These are phyloP conservation scores for Globisporangium carolinianum DNA, from an alignment of 352 stramenopile genomes.

Conservation along the genomic window DNA sequence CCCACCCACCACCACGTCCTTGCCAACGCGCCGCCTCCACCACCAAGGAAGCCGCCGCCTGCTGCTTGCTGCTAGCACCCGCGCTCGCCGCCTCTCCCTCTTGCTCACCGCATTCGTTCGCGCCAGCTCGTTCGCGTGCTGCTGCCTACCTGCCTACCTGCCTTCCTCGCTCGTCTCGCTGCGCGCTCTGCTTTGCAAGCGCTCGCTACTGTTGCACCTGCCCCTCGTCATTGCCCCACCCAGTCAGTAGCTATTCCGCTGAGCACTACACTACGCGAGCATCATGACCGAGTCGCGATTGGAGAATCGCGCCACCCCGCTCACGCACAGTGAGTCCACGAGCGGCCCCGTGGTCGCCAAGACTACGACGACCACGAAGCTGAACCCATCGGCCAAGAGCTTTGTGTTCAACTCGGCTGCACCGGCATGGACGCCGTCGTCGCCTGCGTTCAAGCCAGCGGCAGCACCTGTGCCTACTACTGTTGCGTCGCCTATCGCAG, in stretches of 20 bases:
- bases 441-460: constrained; percentile 28
- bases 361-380: constrained; percentile 27
- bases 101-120: too few relatives aligned
- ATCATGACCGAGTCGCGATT: constrained; percentile 16
- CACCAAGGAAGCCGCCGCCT: too few relatives aligned
- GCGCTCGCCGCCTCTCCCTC: too few relatives aligned
- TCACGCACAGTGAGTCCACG: constrained; percentile 6
- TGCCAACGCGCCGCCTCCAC: too few relatives aligned
- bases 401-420: constrained; percentile 63
- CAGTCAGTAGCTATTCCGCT: constrained; percentile 14
- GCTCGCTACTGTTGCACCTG: too few relatives aligned
- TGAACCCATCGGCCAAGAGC: constrained; percentile 48
- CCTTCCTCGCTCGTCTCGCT: too few relatives aligned
- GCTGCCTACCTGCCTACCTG: too few relatives aligned
- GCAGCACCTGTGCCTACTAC: background rate
- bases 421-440: constrained; percentile 39
- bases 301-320: constrained; percentile 13
- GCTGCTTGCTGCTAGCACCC: too few relatives aligned
- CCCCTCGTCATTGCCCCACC: background rate
- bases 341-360: constrained; percentile 9
- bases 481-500: constrained; percentile 25
- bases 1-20: too few relatives aligned
- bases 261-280: background rate
- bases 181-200: too few relatives aligned
- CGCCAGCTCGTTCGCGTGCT: too few relatives aligned